Base-by-base conservation (phyloP, 78 protist genomes). In the Dictyostelium firmibasis region DNA sequence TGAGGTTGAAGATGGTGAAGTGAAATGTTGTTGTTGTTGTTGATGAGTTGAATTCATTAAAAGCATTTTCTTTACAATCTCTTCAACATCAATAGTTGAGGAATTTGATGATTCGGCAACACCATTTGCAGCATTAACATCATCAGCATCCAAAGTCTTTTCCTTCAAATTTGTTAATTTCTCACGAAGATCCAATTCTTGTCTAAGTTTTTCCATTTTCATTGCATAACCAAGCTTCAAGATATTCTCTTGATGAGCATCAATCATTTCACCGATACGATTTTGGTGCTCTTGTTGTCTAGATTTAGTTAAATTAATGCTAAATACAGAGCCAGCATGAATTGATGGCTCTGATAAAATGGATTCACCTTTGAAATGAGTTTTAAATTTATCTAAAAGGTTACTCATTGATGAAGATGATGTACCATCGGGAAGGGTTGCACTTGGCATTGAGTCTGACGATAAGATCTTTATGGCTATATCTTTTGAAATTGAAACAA, bases 241-340 rank as follows among this genome's bases (percentile, higher is more conserved):
- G 1, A 89, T 67, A 43, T 81, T 89, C 38, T 89, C 94, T 64
- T 89, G 94, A 69, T 89, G 94, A 31, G 11, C 31, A 81, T 89
- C 94, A 33, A 89, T 89, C 94, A 89, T 89, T 31, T 89, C 94
- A 67, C 94, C 94, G 50, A 89, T 89, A 23, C 75, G 36, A 35
- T 81, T 81, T 38, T 89, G 94, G 31, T 89, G 87, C 35, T 89
- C 94, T 8, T 81, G 36, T 36, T 89, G 94, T 29, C 87, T 29
- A 1, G 94, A 89, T 47, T 89, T 89, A 27, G 94, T 89, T 25
- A 78, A 44, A 44, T 89, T 62, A 13, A 89, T 79, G 25, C 83
- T 89, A 50, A 89, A 89, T 18, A 89, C 94, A n/a, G 88, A 50
- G 47, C 94, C 94, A 16, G 94, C 84, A 67, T 81, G 86, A 5